Conservation (phyloP, 2,329 filamentous ascomycete genomes). For the Intubia oerlemansii region DNA sequence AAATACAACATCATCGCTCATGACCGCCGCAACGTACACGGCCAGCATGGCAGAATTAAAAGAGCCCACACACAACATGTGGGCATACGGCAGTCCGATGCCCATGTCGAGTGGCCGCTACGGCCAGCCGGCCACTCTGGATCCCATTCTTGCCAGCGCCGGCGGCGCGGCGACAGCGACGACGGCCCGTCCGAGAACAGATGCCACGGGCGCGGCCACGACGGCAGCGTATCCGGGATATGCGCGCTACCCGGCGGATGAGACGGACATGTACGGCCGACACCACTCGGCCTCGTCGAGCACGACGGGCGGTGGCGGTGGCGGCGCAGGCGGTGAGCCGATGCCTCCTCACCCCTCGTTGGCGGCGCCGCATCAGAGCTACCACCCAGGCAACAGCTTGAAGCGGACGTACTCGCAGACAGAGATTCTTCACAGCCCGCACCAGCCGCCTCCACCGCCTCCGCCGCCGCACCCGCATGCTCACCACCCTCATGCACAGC, state of each 20-base stretch:
- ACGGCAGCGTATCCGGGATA: constrained; percentile 25
- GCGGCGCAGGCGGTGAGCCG: constrained; percentile 2
- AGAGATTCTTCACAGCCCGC: constrained; percentile 15
- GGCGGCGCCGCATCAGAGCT: constrained; percentile 28
- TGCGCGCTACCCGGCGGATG: constrained; percentile 31
- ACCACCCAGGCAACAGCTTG: constrained; percentile 20
- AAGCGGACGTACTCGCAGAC: constrained; percentile 36
- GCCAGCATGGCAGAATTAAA: constrained; percentile 42
- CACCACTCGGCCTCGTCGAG: constrained; percentile 13
- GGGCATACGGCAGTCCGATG: constrained; percentile 32
- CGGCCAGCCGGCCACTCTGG: constrained; percentile 21
- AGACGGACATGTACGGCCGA: constrained; percentile 30
- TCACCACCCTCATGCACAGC: constrained; percentile 17
- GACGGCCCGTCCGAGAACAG: constrained; percentile 26
- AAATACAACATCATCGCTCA: constrained; percentile 15
- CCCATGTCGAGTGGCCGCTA: constrained; percentile 28
- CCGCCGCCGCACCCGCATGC: constrained; percentile 1
- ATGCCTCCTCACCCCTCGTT: constrained; percentile 18
- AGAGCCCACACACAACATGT: constrained; percentile 35
- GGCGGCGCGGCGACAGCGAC: background rate
- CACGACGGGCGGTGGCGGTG: too few relatives aligned
- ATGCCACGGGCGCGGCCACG: constrained; percentile 11
- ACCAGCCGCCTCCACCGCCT: constrained; percentile 1
- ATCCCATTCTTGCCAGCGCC: constrained; percentile 21
- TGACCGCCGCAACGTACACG: constrained; percentile 40